Base-by-base conservation (phyloP, 345 rosid genomes). In the Salix udensis region DNA sequence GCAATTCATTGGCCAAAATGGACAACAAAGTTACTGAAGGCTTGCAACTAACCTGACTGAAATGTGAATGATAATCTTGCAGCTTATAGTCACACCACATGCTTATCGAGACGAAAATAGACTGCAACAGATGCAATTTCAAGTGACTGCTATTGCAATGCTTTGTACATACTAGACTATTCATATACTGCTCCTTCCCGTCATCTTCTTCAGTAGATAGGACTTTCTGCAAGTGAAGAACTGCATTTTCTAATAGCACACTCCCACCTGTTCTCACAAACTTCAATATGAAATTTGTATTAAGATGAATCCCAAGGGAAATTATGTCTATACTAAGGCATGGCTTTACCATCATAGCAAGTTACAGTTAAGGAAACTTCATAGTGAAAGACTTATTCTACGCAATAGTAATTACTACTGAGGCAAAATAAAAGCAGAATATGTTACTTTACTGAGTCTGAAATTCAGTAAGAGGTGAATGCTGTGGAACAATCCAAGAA, bases 11-110 rank as follows among this genome's bases (percentile, higher is more conserved):
- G 31, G n/a, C 16, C 50, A 74, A 36, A 12, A 48, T 31, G 12
- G 64, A 69, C 36, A 72, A 65, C 21, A 34, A 62, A n/a, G 46
- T 26, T 39, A 79, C 7, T 48, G 39, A 26, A 80, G 79, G 82
- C 31, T 70, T 78, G 77, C 67, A 83, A 78, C 80, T 80, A 52
- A 95, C 98, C 99, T 88, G 86, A 67, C 86, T 70, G 81, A 90
- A 95, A 82, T 91, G 92, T 67, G 86, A 91, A 84, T 96, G 98
- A 82, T 96, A 96, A 83, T 91, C 97, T 68, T 86, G 94, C 76
- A 93, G 85, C 82, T 80, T 84, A 83, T 78, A 80, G 78, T 96
- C 93, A 83, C 93, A 93, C 92, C 92, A 93, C 74, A 81, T 80
- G 85, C 93, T 87, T 76, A 91, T 81, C 58, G 93, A 89, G 73